Conservation (phyloP, 306 rosid species). For the Rubus idaeus region DNA sequence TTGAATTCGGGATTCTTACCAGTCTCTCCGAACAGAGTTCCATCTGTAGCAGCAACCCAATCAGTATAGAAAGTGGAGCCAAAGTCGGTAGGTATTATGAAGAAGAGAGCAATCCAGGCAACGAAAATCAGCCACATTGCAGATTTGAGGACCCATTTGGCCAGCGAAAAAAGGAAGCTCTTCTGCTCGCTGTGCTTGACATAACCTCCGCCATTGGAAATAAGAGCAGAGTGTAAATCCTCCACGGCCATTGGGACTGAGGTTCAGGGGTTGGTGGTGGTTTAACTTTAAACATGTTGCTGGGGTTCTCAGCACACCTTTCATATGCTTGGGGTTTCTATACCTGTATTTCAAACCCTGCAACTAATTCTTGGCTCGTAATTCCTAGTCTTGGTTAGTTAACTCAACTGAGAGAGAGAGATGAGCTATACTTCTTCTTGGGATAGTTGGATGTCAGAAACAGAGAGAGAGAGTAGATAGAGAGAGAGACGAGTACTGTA, state of each 20-base stretch:
- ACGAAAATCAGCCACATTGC: conserved; percentile 43
- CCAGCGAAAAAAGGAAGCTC: conserved; percentile 23
- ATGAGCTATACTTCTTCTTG: neutral
- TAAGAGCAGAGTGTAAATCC: neutral
- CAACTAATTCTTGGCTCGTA: neutral
- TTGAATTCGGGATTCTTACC: conserved; percentile 25
- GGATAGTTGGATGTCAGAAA: neutral
- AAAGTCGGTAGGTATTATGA: conserved; percentile 36
- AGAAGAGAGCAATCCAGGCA: conserved; percentile 46
- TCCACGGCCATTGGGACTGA: conserved; percentile 1
- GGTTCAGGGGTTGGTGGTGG: neutral
- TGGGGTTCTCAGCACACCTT: neutral
- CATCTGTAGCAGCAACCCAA: conserved; percentile 27
- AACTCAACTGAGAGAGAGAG: neutral
- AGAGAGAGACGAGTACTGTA: neutral
- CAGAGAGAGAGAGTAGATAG: neutral
- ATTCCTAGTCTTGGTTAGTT: neutral
- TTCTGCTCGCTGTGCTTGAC: neutral
- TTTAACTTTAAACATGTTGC: neutral
- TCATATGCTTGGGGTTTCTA: neutral
- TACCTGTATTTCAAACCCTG: conserved; percentile 9
- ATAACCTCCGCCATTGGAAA: conserved; percentile 10
- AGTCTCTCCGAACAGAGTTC: conserved; percentile 39
- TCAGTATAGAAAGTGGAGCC: conserved; percentile 14
- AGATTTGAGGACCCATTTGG: conserved; percentile 43